Evolutionary conservation across 345 rosid genomes (phyloP).

Genomic region (Sisymbrium altissimum): DNA sequence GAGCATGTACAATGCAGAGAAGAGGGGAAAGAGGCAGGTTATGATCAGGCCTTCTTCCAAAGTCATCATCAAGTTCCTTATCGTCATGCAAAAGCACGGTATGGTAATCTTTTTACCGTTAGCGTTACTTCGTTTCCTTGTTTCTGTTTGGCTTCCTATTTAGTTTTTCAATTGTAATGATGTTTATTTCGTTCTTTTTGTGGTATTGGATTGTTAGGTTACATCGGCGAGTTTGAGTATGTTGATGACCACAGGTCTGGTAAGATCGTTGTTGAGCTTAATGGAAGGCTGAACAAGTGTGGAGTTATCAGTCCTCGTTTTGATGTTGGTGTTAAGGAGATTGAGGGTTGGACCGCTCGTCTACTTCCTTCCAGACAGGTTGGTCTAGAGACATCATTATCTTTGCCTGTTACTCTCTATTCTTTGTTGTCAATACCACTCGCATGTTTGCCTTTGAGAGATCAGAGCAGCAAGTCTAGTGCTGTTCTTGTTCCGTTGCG

Average conservation of each 20-base stretch:
- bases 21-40: constrained; percentile 34
- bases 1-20: constrained; percentile 35
- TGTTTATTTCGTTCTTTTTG: background rate
- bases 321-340: constrained; percentile 51
- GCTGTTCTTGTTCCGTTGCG: constrained; percentile 42
- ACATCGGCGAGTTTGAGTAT: constrained; percentile 38
- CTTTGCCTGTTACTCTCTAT: background rate
- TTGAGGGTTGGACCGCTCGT: constrained; percentile 56
- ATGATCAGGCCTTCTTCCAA: constrained; percentile 37
- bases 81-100: constrained; percentile 34
- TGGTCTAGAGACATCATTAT: background rate
- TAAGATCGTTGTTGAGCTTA: constrained; percentile 34
- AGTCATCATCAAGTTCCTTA: constrained; percentile 35
- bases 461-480: constrained; percentile 30
- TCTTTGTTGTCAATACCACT: background rate
- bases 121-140: background rate
- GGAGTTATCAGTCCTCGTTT: constrained; percentile 42
- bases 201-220: constrained; percentile 9
- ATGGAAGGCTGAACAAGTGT: constrained; percentile 30
- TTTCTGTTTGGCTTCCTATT: background rate
- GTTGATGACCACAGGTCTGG: constrained; percentile 39
- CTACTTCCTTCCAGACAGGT: constrained; percentile 58
- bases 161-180: background rate
- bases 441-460: constrained; percentile 37
- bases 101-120: background rate